phyloP scores from a whole-genome alignment of 192 early-diverging fungal species.

The Coemansia sp. region DNA sequence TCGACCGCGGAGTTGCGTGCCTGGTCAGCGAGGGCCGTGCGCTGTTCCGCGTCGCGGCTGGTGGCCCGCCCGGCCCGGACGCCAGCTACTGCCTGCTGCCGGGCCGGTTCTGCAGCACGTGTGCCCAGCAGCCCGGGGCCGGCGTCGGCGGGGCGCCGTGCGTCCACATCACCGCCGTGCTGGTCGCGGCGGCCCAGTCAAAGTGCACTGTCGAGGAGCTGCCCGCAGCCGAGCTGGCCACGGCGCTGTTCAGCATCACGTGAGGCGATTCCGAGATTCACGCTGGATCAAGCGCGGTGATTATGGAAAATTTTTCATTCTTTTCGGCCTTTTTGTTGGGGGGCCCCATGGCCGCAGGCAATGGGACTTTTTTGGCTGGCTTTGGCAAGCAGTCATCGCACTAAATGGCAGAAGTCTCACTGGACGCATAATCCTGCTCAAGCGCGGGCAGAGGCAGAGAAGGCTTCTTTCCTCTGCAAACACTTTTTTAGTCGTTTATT shows the following conservation, averaged over 20 bases:
- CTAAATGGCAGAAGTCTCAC: too few species aligned
- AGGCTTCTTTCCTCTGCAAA: conserved; percentile 21
- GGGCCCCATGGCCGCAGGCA: background rate
- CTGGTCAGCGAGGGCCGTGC: conserved; percentile 26
- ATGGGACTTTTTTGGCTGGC: too few species aligned
- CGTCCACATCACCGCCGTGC: conserved; percentile 35
- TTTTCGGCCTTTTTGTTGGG: conserved; percentile 6
- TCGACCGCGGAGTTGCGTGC: conserved; percentile 40
- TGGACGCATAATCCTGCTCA: background rate
- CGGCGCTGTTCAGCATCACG: conserved; percentile 28
- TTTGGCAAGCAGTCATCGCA: too few species aligned
- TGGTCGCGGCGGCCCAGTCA: conserved; percentile 38
- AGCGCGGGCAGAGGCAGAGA: background rate
- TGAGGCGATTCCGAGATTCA: conserved; percentile 5
- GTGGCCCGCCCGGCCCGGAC: conserved; percentile 7
- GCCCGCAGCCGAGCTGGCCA: conserved; percentile 25
- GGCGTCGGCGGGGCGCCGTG: conserved; percentile 22
- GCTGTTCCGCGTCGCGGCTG: conserved; percentile 23
- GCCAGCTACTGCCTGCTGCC: conserved; percentile 46
- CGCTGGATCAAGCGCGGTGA: conserved; percentile 3
- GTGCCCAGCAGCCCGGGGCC: conserved; percentile 6
- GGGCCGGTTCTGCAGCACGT: conserved; percentile 34
- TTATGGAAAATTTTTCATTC: conserved; percentile 25
- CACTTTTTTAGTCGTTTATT: conserved; percentile 21
- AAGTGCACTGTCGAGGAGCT: conserved; percentile 20